Conservation (phyloP, 495 filamentous ascomycete species). For the Neurospora sp. region DNA sequence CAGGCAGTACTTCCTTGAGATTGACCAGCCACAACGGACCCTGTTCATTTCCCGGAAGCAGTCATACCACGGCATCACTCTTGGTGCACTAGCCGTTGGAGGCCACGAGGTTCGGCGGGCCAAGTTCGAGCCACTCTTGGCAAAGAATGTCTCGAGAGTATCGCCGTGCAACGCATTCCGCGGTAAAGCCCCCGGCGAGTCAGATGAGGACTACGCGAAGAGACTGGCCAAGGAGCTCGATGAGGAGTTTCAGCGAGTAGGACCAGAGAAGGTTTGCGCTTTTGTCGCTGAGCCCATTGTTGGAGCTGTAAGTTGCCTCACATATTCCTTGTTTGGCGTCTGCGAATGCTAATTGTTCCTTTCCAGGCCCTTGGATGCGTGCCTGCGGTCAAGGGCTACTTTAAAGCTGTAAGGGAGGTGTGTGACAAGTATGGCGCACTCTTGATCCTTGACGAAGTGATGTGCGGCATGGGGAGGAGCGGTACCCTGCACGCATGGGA, state of each 20-base stretch:
- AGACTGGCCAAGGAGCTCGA: constrained; percentile 58
- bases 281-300: constrained; percentile 65
- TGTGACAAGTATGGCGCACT: constrained; percentile 67
- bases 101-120: constrained; percentile 52
- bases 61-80: constrained; percentile 69
- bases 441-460: constrained; percentile 68
- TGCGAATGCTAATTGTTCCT: neutral
- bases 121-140: constrained; percentile 58
- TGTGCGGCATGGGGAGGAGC: constrained; percentile 66
- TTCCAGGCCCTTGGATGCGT: constrained; percentile 51
- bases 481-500: constrained; percentile 63
- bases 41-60: constrained; percentile 58
- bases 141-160: constrained; percentile 50
- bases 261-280: constrained; percentile 61
- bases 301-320: constrained; percentile 32
- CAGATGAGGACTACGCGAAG: constrained; percentile 34
- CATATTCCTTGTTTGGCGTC: neutral
- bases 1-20: constrained; percentile 57
- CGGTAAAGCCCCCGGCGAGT: constrained; percentile 21
- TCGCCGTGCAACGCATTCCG: constrained; percentile 52
- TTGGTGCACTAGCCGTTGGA: constrained; percentile 54
- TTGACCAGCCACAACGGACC: constrained; percentile 24
- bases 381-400: constrained; percentile 56
- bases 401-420: constrained; percentile 54
- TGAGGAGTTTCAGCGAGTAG: constrained; percentile 60